phyloP scores from a whole-genome alignment of 169 alveolate genomes.

The Cryptosporidium andersoni region DNA sequence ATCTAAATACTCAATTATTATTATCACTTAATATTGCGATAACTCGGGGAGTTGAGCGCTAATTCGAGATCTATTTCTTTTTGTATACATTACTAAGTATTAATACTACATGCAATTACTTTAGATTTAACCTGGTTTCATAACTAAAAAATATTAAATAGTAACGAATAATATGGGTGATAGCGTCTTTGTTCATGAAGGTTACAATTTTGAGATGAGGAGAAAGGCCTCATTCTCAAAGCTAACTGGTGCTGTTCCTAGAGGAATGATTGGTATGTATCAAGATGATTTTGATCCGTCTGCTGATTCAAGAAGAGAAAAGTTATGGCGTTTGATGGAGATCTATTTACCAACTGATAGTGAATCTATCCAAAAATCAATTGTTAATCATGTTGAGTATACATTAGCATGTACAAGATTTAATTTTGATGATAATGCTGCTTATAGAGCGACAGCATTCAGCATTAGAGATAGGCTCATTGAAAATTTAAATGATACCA shows the following conservation, averaged over 20 bases:
- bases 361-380: constrained; percentile 84
- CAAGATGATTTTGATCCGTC: constrained; percentile 75
- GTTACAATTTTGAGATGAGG: constrained; percentile 79
- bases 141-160: constrained; percentile 6
- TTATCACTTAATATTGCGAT: no score
- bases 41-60: neutral
- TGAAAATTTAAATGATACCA: constrained; percentile 92
- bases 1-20: no score
- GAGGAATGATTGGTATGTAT: constrained; percentile 77
- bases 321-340: constrained; percentile 86
- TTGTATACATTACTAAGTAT: constrained; percentile 31
- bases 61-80: constrained; percentile 1
- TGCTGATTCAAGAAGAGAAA: constrained; percentile 78
- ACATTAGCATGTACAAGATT: constrained; percentile 93
- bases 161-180: constrained; percentile 50
- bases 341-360: constrained; percentile 82
- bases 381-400: constrained; percentile 88
- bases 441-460: constrained; percentile 89
- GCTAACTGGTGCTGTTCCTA: constrained; percentile 76
- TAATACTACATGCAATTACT: no score
- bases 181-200: constrained; percentile 67
- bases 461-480: constrained; percentile 92
- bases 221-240: constrained; percentile 81
- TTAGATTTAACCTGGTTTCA: no score
- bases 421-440: constrained; percentile 84